Evolutionary conservation across 805 yeast species (phyloP).

Genomic region (Schwanniomyces vanrijiae): DNA sequence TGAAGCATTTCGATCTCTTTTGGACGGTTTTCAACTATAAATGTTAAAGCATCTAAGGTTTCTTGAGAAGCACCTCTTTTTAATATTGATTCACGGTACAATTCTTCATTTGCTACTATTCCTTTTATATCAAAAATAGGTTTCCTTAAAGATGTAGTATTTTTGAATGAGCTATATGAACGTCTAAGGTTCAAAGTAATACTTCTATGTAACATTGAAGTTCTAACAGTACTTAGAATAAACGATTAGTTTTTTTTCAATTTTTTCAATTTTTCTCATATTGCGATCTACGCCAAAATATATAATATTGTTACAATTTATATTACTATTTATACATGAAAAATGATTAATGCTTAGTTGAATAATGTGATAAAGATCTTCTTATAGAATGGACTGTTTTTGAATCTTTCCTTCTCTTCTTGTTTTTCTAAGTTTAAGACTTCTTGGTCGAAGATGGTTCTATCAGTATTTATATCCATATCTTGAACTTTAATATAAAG

Average conservation of each 20-base stretch:
- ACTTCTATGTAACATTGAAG: neutral
- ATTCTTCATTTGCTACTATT: constrained; percentile 17
- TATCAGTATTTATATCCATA: constrained; percentile 28
- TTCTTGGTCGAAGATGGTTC: constrained; percentile 36
- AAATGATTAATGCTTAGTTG: constrained; percentile 1
- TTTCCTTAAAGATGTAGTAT: constrained; percentile 4
- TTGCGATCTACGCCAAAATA: neutral
- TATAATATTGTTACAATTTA: neutral
- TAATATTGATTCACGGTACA: constrained; percentile 26
- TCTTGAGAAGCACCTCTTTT: constrained; percentile 23
- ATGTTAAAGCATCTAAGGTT: constrained; percentile 19
- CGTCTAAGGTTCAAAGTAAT: neutral
- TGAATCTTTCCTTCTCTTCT: constrained; percentile 21
- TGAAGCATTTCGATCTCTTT: constrained; percentile 20
- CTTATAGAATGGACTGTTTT: constrained; percentile 14
- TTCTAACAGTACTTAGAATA: neutral
- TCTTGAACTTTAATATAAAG: constrained; percentile 25
- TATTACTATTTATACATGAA: neutral
- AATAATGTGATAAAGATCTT: constrained; percentile 1
- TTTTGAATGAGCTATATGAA: constrained; percentile 6
- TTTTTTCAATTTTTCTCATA: no score
- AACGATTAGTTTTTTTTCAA: no score
- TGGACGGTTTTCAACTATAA: constrained; percentile 23
- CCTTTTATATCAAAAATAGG: constrained; percentile 18
- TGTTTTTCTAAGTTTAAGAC: constrained; percentile 30